phyloP scores from a whole-genome alignment of 306 rosid genomes.

The Pueraria montana region DNA sequence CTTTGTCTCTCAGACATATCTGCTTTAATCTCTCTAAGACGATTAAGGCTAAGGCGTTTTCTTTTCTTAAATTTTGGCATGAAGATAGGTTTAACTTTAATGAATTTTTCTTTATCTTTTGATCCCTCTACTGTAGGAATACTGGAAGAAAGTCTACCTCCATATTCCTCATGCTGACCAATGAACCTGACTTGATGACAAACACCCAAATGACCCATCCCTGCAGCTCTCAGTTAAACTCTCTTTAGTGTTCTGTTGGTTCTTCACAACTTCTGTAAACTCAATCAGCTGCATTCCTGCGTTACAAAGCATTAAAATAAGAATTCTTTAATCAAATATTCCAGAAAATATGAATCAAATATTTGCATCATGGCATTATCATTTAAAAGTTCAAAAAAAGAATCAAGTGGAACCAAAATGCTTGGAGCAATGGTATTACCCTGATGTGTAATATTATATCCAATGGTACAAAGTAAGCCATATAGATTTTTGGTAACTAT shows the following conservation, averaged over 20 bases:
- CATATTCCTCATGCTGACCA: constrained; percentile 44
- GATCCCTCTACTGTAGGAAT: constrained; percentile 42
- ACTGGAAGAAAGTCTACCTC: constrained; percentile 42
- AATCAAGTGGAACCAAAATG: constrained; percentile 30
- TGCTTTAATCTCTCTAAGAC: constrained; percentile 57
- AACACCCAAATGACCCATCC: constrained; percentile 57
- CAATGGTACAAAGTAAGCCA: background rate
- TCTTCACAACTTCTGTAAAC: background rate
- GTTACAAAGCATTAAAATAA: constrained; percentile 3
- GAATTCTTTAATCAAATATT: background rate
- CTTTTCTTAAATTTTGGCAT: constrained; percentile 47
- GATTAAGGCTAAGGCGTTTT: constrained; percentile 56
- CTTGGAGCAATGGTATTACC: background rate
- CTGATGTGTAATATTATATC: constrained; percentile 2
- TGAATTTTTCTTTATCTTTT: constrained; percentile 40
- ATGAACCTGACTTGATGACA: constrained; percentile 34
- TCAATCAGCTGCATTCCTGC: constrained; percentile 31
- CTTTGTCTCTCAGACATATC: constrained; percentile 34
- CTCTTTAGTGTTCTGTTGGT: background rate
- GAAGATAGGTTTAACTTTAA: constrained; percentile 47
- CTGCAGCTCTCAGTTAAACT: constrained; percentile 20
- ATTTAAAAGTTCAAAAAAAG: background rate
- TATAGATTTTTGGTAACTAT: background rate
- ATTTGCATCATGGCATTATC: background rate
- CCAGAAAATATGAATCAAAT: background rate